These are phyloP conservation scores for Debaryomyces tyrocola DNA, from an alignment of 805 yeast genomes.

Conservation along the genomic window DNA sequence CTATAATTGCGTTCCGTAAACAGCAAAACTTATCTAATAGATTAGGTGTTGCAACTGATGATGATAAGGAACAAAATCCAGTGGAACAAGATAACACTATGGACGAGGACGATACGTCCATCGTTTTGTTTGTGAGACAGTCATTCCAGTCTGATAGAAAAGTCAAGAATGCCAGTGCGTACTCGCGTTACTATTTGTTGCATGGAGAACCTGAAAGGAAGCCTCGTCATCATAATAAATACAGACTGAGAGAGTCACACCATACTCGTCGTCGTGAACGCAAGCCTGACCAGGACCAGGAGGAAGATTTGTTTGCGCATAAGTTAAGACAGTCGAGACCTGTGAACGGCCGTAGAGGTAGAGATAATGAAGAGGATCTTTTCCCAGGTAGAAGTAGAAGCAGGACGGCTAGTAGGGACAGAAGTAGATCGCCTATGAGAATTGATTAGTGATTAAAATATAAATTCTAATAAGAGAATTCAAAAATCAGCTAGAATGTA, in stretches of 20 bases:
- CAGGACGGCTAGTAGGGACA: conserved; percentile 13
- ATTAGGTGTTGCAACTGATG: conserved; percentile 20
- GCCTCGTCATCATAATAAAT: conserved; percentile 17
- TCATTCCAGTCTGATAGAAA: conserved; percentile 57
- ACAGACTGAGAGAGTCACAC: conserved; percentile 11
- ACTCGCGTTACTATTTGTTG: conserved; percentile 62
- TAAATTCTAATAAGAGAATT: background rate
- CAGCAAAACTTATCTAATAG: conserved; percentile 29
- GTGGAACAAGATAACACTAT: conserved; percentile 13
- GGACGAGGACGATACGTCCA: conserved; percentile 41
- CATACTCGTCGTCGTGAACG: conserved; percentile 8
- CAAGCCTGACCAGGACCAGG: conserved; percentile 15
- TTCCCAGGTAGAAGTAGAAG: conserved; percentile 33
- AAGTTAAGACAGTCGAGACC: conserved; percentile 12
- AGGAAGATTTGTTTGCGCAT: conserved; percentile 38
- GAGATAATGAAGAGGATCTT: conserved; percentile 25
- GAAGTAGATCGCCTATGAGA: conserved; percentile 20
- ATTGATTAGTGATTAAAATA: background rate
- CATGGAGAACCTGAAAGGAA: conserved; percentile 69
- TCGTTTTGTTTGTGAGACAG: conserved; percentile 46
- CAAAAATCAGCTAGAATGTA: background rate
- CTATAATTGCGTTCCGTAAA: conserved; percentile 32
- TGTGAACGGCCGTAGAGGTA: background rate
- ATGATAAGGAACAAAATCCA: conserved; percentile 8
- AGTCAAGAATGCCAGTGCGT: conserved; percentile 53